phyloP scores from a whole-genome alignment of 2,329 filamentous ascomycete genomes.

The Calonectria pseudoturangicola region DNA sequence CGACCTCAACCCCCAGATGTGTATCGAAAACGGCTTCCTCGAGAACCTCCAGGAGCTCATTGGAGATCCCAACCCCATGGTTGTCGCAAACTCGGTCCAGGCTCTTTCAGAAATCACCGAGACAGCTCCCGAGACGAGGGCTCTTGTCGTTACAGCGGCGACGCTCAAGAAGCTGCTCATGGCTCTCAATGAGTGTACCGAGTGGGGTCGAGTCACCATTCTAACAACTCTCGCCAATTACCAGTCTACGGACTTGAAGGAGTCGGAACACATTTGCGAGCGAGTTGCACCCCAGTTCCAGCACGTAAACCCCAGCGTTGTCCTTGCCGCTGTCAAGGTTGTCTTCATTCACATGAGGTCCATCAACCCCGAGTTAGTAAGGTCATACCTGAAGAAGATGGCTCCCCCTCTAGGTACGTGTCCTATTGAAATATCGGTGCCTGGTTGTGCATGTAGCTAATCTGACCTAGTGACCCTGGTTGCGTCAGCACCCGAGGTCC shows the following conservation, averaged over 20 bases:
- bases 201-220: slow-evolving; percentile 98
- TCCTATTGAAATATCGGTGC: not conserved
- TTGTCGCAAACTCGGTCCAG: slow-evolving; percentile 97
- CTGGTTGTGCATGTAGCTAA: slow-evolving; percentile 1
- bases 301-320: slow-evolving; percentile 97
- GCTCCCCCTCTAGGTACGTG: slow-evolving; percentile 89
- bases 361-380: slow-evolving; percentile 84
- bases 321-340: slow-evolving; percentile 96
- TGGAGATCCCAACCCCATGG: slow-evolving; percentile 98
- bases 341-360: slow-evolving; percentile 97
- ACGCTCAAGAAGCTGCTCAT: slow-evolving; percentile 96
- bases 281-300: slow-evolving; percentile 97
- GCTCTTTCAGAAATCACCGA: slow-evolving; percentile 94
- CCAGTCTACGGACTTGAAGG: slow-evolving; percentile 89
- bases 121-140: slow-evolving; percentile 91
- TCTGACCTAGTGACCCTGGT: slow-evolving; percentile 86
- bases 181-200: slow-evolving; percentile 97
- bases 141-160: slow-evolving; percentile 86
- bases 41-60: slow-evolving; percentile 96
- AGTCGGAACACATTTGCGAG: slow-evolving; percentile 98
- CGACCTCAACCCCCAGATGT: slow-evolving; percentile 93
- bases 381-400: slow-evolving; percentile 98
- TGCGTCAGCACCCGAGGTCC: slow-evolving; percentile 95
- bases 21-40: slow-evolving; percentile 96
- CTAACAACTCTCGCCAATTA: slow-evolving; percentile 93